A percentile compares a stretch with the other conserved stretches of the same genome.
phyloP scores from a whole-genome alignment of 73 alveolate species.

The Tetrahymena thermophila region DNA sequence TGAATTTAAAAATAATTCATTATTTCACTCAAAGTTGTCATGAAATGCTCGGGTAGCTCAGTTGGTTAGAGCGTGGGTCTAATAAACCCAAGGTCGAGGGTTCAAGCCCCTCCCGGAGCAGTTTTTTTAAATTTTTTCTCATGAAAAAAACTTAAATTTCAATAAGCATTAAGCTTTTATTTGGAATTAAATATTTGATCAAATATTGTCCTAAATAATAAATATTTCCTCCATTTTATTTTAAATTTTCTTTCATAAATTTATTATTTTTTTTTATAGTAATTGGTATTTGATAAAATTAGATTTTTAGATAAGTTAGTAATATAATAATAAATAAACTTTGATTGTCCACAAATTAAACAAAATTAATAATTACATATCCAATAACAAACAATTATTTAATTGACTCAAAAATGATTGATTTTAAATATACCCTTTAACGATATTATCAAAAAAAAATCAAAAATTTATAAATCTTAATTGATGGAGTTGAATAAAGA shows the following conservation, averaged over 20 bases:
- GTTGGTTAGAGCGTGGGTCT: conserved; percentile 6
- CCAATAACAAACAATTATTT: neutral
- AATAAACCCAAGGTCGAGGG: conserved; percentile 5
- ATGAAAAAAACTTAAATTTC: neutral
- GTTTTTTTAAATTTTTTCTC: neutral
- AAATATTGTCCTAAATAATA: too few species aligned
- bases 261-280: too few species aligned
- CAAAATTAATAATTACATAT: neutral
- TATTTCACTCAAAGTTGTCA: neutral
- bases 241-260: too few species aligned
- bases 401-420: neutral
- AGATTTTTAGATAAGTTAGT: neutral
- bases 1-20: neutral
- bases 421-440: neutral
- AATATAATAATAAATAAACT: neutral
- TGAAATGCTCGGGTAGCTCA: conserved; percentile 3
- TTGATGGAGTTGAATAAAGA: neutral
- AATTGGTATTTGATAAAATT: too few species aligned
- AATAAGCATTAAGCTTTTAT: too few species aligned
- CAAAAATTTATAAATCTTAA: neutral
- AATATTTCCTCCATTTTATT: too few species aligned
- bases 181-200: neutral
- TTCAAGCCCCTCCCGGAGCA: conserved; percentile 5
- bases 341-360: neutral
- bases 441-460: neutral